These are phyloP conservation scores for Leishmania lainsoni DNA, from an alignment of 208 protist genomes.

Conservation along the genomic window DNA sequence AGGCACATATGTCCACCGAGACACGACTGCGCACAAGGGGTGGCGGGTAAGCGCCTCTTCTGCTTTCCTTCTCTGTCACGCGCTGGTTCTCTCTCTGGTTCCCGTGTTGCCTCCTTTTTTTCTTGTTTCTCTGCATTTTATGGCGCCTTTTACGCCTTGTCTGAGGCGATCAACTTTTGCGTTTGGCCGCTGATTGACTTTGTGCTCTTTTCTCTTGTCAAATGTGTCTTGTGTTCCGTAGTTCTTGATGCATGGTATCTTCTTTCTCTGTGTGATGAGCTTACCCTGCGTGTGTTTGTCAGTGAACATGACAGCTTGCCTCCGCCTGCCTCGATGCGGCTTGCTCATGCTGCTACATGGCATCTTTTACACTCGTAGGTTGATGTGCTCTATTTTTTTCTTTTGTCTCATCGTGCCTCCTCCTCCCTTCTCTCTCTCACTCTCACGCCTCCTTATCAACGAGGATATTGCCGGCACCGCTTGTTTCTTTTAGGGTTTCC, in stretches of 20 bases:
- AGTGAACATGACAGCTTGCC: background rate
- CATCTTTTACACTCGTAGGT: background rate
- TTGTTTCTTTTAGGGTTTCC: background rate
- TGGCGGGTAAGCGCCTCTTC: background rate
- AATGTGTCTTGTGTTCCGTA: background rate
- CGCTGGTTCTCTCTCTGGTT: background rate
- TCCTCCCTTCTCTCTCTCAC: background rate
- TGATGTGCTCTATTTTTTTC: background rate
- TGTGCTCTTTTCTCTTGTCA: background rate
- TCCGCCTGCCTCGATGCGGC: background rate
- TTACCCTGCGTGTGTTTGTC: background rate
- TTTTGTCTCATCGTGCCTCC: background rate
- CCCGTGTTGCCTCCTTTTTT: slow-evolving; percentile 1
- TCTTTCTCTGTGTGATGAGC: background rate
- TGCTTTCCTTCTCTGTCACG: background rate
- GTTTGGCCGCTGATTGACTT: background rate
- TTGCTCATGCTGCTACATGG: background rate
- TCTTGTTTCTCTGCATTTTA: background rate
- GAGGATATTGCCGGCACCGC: background rate
- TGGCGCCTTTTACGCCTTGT: background rate
- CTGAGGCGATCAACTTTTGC: background rate
- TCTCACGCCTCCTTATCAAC: background rate
- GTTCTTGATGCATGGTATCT: background rate
- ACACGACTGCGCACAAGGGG: background rate
- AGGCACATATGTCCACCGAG: background rate